A percentile compares a stretch with the other conserved stretches of the same genome.
Evolutionary conservation across 202 grass and related monocot genomes (phyloP).

Genomic region (Miscanthus sacchariflorus): DNA sequence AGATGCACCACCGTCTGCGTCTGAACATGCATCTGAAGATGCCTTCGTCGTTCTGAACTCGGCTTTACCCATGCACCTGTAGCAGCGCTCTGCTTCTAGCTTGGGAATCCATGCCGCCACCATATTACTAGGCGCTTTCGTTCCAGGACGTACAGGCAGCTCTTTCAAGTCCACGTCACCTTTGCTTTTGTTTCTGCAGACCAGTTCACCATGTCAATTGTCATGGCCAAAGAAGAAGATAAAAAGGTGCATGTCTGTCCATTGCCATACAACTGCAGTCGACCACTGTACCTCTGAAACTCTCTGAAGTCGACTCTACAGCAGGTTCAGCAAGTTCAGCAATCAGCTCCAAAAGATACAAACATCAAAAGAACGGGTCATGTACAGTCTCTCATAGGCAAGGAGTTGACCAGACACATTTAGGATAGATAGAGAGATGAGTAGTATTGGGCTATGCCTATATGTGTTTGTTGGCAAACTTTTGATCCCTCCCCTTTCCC

Average conservation of each 20-base stretch:
- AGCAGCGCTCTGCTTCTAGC: not conserved
- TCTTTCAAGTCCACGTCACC: slow-evolving; percentile 53
- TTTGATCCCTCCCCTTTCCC: slow-evolving; percentile 26
- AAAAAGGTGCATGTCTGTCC: slow-evolving; percentile 3
- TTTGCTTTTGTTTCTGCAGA: slow-evolving; percentile 48
- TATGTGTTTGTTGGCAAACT: slow-evolving; percentile 41
- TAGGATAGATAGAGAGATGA: not conserved
- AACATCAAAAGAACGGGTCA: not conserved
- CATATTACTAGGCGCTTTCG: not conserved
- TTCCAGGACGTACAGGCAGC: slow-evolving; percentile 33
- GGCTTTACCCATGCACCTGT: slow-evolving; percentile 47
- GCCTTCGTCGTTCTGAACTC: slow-evolving; percentile 34
- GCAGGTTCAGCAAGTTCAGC: not conserved
- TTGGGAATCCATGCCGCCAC: slow-evolving; percentile 26
- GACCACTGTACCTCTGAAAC: not conserved
- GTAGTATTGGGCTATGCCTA: slow-evolving; percentile 22
- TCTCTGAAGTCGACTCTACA: slow-evolving; percentile 7
- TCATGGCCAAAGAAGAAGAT: slow-evolving; percentile 34
- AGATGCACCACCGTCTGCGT: slow-evolving; percentile 38
- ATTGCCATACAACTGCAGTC: not conserved
- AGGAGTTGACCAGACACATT: slow-evolving; percentile 44
- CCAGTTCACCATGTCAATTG: slow-evolving; percentile 36
- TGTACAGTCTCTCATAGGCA: slow-evolving; percentile 10
- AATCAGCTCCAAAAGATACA: not conserved
- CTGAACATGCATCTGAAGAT: slow-evolving; percentile 35